Base-by-base conservation (phyloP, 176 grass and related monocot genomes). In the Eleusine coracana region DNA sequence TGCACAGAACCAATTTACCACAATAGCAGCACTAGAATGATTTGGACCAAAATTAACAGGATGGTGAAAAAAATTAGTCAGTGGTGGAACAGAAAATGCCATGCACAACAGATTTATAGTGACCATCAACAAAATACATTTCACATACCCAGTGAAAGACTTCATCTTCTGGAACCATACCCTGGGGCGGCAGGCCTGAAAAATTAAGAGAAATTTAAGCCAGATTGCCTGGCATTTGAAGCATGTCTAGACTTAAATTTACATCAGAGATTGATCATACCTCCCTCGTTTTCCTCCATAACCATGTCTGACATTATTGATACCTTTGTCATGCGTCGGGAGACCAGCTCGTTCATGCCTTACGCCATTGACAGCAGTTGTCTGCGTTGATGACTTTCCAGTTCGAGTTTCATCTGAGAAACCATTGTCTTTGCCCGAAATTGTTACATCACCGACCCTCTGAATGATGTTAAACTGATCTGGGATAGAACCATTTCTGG, bases 201-300 rank as follows among this genome's bases (percentile, higher is more conserved):
- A 80, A 48, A 81, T 37, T 28, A 82, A 6, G 1, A 84, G 20
- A 74, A 65, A 68, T 66, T 85, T 72, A 68, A 50, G 62, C 17
- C 23, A 6, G 0, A 1, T 84, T 2, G 79, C 62, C 5, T 63
- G 60, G 12, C 45, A 77, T 59, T 45, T 51, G 15, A 82, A 16
- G 74, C 21, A 41, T n/a, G 34, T 56, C 7, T 42, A 59, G 36
- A 66, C 44, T 70, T 37, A 21, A 88, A 34, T 77, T n/a, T 3
- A 50, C 21, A 9, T 58, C 18, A 84, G 39, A 67, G 44, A 81
- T 84, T 59, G 42, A 74, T 4, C 52, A 87, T 86, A 94, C 92
- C 92, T 90, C 61, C 87, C 89, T 51, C 92, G 87, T 60, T 94
- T 94, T 78, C 87, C 87, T 84, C 87, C 92, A 81, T 82, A 90